Percentiles rank a stretch among this genome's conserved stretches.
Evolutionary conservation across 148 eudicot species (phyloP).

Genomic region (Rhododendron ovatum): DNA sequence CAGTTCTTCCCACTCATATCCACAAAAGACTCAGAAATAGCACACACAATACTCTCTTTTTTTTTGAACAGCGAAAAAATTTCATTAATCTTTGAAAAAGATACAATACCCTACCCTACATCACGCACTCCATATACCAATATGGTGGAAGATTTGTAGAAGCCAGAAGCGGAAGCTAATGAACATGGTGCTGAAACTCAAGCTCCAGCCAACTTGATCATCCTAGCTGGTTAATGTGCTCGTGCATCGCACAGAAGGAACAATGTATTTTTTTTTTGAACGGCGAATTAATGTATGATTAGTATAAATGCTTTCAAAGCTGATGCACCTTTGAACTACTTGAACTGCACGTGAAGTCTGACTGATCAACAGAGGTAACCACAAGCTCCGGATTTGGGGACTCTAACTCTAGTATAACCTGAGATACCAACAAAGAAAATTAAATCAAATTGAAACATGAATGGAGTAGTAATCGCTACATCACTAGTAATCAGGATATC

Average conservation of each 20-base stretch:
- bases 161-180: slow-evolving; percentile 5
- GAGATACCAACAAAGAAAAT: slow-evolving; percentile 3
- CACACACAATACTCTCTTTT: background rate
- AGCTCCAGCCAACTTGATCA: slow-evolving; percentile 1
- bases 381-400: slow-evolving; percentile 48
- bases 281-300: background rate
- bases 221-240: background rate
- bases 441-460: background rate
- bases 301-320: slow-evolving; percentile 16
- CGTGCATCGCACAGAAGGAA: background rate
- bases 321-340: slow-evolving; percentile 25
- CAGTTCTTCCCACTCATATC: background rate
- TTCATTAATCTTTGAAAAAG: no score
- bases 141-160: background rate
- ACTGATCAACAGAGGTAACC: slow-evolving; percentile 50
- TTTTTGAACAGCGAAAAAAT: no score
- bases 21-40: background rate
- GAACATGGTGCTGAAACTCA: background rate
- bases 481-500: background rate
- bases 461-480: background rate
- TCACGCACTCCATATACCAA: background rate
- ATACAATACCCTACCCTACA: background rate
- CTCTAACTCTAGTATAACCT: slow-evolving; percentile 80
- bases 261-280: background rate
- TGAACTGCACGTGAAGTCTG: slow-evolving; percentile 56